Evolutionary conservation across 2,329 filamentous ascomycete species (phyloP).

Genomic region (Cladosporium sp.): DNA sequence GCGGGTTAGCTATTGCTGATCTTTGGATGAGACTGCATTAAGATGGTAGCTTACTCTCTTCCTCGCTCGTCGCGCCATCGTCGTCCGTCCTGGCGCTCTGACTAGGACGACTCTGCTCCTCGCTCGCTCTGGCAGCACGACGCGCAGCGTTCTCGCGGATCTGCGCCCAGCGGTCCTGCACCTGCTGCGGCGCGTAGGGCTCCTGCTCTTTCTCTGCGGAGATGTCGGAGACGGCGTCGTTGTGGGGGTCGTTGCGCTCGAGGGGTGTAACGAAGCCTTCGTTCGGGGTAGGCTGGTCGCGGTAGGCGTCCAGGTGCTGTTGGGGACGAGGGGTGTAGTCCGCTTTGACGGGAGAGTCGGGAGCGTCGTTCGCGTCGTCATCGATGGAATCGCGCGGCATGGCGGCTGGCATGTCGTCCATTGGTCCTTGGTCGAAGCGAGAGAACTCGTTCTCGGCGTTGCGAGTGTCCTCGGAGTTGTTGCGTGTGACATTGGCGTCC

Average conservation of each 20-base stretch:
- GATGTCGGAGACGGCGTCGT: constrained; percentile 36
- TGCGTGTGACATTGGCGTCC: constrained; percentile 50
- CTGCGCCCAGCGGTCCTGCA: constrained; percentile 83
- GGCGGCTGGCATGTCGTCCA: constrained; percentile 81
- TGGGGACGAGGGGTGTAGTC: constrained; percentile 14
- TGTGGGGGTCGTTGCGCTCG: constrained; percentile 13
- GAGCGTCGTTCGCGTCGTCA: constrained; percentile 7
- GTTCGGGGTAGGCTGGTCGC: constrained; percentile 12
- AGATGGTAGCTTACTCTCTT: constrained; percentile 68
- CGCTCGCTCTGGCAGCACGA: constrained; percentile 60
- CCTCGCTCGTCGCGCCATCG: constrained; percentile 85
- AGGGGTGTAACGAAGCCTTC: constrained; percentile 16
- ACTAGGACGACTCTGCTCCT: constrained; percentile 50
- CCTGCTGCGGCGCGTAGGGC: constrained; percentile 30
- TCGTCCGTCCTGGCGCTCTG: constrained; percentile 57
- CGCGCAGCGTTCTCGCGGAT: constrained; percentile 92
- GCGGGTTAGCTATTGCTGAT: background rate
- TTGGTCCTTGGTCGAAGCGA: constrained; percentile 80
- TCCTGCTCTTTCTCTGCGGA: constrained; percentile 33
- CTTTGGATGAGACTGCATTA: no score
- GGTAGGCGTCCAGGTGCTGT: constrained; percentile 11
- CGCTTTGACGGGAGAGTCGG: constrained; percentile 3
- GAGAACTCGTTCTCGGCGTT: constrained; percentile 58
- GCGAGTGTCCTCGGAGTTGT: constrained; percentile 53
- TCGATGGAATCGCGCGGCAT: constrained; percentile 45